Percentiles rank a stretch among this genome's conserved stretches.
phyloP scores from a whole-genome alignment of 495 filamentous ascomycete genomes.

The Penicillium coprophilum region DNA sequence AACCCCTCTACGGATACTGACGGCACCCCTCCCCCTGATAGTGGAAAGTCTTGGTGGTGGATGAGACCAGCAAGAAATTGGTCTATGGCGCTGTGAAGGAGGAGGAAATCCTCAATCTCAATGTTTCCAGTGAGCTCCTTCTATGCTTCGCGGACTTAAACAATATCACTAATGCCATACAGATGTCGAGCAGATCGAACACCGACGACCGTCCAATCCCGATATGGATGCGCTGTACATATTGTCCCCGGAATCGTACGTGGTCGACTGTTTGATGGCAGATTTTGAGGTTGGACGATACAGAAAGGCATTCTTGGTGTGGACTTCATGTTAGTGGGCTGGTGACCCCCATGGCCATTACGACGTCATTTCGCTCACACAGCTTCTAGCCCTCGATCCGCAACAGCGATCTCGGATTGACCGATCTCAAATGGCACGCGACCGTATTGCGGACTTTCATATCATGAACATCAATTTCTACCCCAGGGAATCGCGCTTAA shows the following conservation, averaged over 20 bases:
- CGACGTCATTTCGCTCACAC: conserved; percentile 20
- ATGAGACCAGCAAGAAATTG: conserved; percentile 74
- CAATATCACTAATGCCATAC: conserved; percentile 31
- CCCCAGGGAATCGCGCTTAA: conserved; percentile 84
- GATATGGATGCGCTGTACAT: conserved; percentile 94
- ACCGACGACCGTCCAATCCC: conserved; percentile 72
- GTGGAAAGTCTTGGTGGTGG: conserved; percentile 96
- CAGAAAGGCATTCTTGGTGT: conserved; percentile 70
- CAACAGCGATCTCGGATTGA: conserved; percentile 57
- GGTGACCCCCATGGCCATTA: conserved; percentile 1
- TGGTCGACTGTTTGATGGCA: conserved; percentile 89
- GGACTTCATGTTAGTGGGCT: conserved; percentile 68
- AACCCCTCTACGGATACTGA: conserved; percentile 33
- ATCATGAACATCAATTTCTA: conserved; percentile 83
- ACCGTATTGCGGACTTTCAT: conserved; percentile 69
- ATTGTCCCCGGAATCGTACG: conserved; percentile 76
- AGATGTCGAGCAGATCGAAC: conserved; percentile 93
- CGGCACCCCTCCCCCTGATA: conserved; percentile 37
- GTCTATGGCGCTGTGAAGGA: conserved; percentile 86
- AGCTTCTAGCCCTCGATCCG: conserved; percentile 51
- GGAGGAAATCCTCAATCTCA: conserved; percentile 92
- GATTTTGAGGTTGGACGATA: conserved; percentile 85
- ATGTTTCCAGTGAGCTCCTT: conserved; percentile 77
- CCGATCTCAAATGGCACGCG: conserved; percentile 57
- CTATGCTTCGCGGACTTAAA: background rate